Percentiles rank a stretch among this genome's conserved stretches.
phyloP scores from a whole-genome alignment of 2,329 filamentous ascomycete species.

The Decorospora gaudefroyi region DNA sequence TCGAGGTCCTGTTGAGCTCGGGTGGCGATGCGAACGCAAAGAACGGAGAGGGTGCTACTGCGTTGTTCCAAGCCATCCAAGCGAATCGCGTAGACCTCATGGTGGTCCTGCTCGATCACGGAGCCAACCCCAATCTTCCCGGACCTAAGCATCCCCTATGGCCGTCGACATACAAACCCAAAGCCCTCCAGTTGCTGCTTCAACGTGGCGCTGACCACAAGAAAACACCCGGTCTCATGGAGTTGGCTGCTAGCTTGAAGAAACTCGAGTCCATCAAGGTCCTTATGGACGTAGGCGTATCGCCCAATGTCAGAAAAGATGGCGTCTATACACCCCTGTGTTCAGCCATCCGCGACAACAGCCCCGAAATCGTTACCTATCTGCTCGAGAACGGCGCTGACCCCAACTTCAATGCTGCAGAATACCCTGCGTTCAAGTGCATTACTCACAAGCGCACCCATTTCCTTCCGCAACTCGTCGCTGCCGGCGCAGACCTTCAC shows the following conservation, averaged over 20 bases:
- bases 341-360: conserved; percentile 69
- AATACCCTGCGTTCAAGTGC: conserved; percentile 71
- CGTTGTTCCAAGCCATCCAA: conserved; percentile 66
- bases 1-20: conserved; percentile 64
- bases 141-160: conserved; percentile 71
- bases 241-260: conserved; percentile 66
- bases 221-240: conserved; percentile 66
- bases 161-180: conserved; percentile 64
- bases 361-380: conserved; percentile 63
- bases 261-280: conserved; percentile 65
- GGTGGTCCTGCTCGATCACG: conserved; percentile 58
- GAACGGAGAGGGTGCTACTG: conserved; percentile 65
- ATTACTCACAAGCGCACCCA: conserved; percentile 67
- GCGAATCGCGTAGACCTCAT: conserved; percentile 62
- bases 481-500: conserved; percentile 63
- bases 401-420: conserved; percentile 61
- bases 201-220: conserved; percentile 62
- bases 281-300: conserved; percentile 63
- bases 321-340: conserved; percentile 70
- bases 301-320: conserved; percentile 66
- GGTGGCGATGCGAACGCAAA: conserved; percentile 64
- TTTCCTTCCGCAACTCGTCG: conserved; percentile 60
- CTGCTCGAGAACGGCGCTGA: conserved; percentile 60
- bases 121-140: conserved; percentile 69
- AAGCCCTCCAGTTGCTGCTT: conserved; percentile 63